These are phyloP conservation scores for Brassica rapa DNA, from an alignment of 345 rosid species.

Conservation along the genomic window DNA sequence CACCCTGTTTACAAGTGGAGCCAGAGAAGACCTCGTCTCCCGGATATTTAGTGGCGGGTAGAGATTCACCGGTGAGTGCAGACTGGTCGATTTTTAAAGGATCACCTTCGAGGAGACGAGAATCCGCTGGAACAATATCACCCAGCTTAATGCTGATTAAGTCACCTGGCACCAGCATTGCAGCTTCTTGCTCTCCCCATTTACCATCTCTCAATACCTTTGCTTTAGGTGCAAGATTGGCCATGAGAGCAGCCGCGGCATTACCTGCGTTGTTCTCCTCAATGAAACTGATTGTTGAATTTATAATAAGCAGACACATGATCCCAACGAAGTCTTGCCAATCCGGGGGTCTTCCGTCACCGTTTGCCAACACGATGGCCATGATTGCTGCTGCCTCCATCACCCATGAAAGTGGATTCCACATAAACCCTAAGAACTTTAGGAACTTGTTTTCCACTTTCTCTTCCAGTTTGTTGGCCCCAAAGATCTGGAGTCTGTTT, in stretches of 20 bases:
- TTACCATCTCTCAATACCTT: constrained; percentile 81
- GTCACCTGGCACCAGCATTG: constrained; percentile 85
- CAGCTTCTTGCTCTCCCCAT: constrained; percentile 84
- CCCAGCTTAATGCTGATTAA: constrained; percentile 86
- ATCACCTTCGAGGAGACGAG: constrained; percentile 91
- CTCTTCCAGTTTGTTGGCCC: constrained; percentile 87
- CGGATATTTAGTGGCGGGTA: constrained; percentile 70
- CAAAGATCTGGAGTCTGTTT: constrained; percentile 75
- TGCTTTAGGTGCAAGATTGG: constrained; percentile 87
- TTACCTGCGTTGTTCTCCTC: constrained; percentile 97
- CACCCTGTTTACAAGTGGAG: constrained; percentile 95
- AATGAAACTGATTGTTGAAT: constrained; percentile 90
- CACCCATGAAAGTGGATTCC: constrained; percentile 98
- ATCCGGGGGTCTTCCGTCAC: constrained; percentile 88
- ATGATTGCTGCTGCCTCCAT: constrained; percentile 93
- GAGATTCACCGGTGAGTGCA: constrained; percentile 94
- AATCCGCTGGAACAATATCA: constrained; percentile 89
- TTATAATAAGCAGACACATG: constrained; percentile 63
- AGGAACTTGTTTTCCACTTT: constrained; percentile 73
- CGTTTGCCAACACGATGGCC: constrained; percentile 92
- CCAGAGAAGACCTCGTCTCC: constrained; percentile 85
- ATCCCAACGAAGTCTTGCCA: constrained; percentile 97
- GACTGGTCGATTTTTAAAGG: constrained; percentile 93
- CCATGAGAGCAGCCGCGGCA: constrained; percentile 97
- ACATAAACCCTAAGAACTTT: constrained; percentile 91